Evolutionary conservation across 371 early-diverging fungal species (phyloP).

Genomic region (Entomophthora muscae): DNA sequence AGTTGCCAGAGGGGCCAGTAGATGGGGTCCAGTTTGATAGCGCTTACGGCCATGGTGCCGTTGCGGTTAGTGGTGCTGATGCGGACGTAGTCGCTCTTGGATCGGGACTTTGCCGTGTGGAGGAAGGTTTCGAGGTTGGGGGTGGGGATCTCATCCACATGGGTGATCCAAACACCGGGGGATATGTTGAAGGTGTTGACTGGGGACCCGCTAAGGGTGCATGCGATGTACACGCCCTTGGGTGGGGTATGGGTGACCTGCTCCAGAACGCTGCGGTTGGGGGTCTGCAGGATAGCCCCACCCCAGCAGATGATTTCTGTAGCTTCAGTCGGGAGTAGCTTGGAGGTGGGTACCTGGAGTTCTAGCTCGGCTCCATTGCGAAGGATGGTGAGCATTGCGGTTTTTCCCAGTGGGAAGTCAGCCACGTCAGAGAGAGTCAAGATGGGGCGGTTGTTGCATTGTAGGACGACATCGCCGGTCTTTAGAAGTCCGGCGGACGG

Average conservation of each 20-base stretch:
- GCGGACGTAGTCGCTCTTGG: constrained; percentile 40
- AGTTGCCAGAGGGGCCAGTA: constrained; percentile 56
- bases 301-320: constrained; percentile 59
- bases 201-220: constrained; percentile 51
- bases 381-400: constrained; percentile 21
- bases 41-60: constrained; percentile 33
- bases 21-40: constrained; percentile 46
- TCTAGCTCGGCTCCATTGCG: constrained; percentile 31
- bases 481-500: constrained; percentile 35
- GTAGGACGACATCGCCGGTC: constrained; percentile 77
- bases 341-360: constrained; percentile 30
- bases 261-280: constrained; percentile 66
- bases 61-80: constrained; percentile 42
- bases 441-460: constrained; percentile 30
- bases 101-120: constrained; percentile 24
- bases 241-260: constrained; percentile 49
- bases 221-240: constrained; percentile 51
- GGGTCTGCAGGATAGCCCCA: constrained; percentile 62
- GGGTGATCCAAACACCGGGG: constrained; percentile 42
- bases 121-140: constrained; percentile 27
- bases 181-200: constrained; percentile 35
- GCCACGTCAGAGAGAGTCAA: not conserved
- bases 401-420: not conserved
- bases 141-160: constrained; percentile 29
- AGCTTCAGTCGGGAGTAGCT: constrained; percentile 31